Conservation (phyloP, 2,329 filamentous ascomycete species). For the Apiospora sp. region DNA sequence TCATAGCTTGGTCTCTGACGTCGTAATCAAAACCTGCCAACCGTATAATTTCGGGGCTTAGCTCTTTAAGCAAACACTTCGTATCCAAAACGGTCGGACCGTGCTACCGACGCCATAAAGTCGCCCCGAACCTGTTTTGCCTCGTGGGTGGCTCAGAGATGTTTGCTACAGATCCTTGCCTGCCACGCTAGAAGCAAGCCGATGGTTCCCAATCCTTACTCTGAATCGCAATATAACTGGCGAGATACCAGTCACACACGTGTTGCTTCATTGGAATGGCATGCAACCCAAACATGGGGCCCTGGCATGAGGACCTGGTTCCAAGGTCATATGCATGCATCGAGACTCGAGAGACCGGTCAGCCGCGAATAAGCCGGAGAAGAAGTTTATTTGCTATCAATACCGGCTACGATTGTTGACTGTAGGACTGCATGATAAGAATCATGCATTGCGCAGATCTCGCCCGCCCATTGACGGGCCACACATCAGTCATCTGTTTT, state of each 20-base stretch:
- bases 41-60: conserved; percentile 1
- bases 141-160: background rate
- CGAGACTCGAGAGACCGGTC: no score
- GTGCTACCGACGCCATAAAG: background rate
- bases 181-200: background rate
- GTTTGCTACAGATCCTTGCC: background rate
- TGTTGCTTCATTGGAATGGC: background rate
- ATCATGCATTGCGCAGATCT: background rate
- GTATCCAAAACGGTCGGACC: background rate
- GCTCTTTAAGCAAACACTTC: background rate
- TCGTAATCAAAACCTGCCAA: background rate
- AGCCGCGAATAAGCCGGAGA: background rate
- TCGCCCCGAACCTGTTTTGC: background rate
- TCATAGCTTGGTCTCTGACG: background rate
- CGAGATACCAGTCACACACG: background rate
- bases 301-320: background rate
- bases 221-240: background rate
- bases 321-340: background rate
- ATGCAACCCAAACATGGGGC: background rate
- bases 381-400: background rate
- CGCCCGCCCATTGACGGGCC: background rate
- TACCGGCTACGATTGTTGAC: background rate
- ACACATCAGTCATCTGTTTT: background rate
- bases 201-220: background rate
- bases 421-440: background rate